Base-by-base conservation (phyloP, 2,329 filamentous ascomycete genomes). In the Scorias spongiosa region DNA sequence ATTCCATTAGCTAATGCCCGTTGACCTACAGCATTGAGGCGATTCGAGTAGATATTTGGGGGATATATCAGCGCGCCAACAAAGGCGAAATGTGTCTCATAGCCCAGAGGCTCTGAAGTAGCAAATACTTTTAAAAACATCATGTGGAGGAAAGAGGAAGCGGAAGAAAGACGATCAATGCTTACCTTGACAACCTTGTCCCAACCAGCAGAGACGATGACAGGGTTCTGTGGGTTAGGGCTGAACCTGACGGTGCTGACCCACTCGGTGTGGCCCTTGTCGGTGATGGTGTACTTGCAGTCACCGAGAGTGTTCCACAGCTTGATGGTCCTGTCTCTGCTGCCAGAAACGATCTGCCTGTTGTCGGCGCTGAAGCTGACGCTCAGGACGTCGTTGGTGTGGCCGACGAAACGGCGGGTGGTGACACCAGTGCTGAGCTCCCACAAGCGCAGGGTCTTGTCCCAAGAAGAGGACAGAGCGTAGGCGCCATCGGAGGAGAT, bases 201-300 rank as follows among this genome's bases (percentile, higher is more conserved):
- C 91, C 91, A 98, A 63, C 88, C 88, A 71, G 83, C 81, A 68
- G 84, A 93, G 68, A 98, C 91, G 67, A 98, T 98, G 69, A 98
- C 91, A 59, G 91, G 89, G 82, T 96, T 98, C 78, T 96, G 89
- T 65, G 91, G 91, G 80, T 98, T 98, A 67, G 91, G 91, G 74
- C 84, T 93, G 84, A 98, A 98, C 71, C 91, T 84, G 60, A 98
- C 91, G 77, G 89, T 96, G 53, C 89, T 95, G 60, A 94, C 91
- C 91, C 91, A 98, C 73, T 98, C 91, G 71, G 86, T 86, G 80
- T 98, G 91, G 68, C 91, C 91, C 84, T 98, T 98, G 69, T 98
- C 91, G 72, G 86, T 93, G 78, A 98, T 96, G 76, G 89, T 98
- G 82, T 81, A 98, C 80, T 98, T 98, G 88, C 91, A 98, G 81